Percentiles rank a stretch among this genome's conserved stretches.
These are phyloP conservation scores for Debaryomyces coudertii DNA, from an alignment of 1,139 yeast species.

Conservation along the genomic window DNA sequence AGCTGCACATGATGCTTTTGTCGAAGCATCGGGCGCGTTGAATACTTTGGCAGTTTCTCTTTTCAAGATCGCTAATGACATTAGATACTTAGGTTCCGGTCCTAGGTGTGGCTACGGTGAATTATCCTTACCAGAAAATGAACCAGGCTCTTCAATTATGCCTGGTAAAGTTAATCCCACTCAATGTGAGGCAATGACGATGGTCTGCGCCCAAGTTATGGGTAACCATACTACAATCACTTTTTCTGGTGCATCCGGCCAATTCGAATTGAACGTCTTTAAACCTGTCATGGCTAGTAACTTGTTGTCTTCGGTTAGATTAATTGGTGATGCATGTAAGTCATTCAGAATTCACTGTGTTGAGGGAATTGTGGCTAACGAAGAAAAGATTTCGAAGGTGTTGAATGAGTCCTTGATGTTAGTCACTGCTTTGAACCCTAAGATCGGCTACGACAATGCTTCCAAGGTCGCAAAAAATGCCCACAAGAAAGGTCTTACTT, in stretches of 20 bases:
- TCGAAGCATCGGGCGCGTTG: conserved; percentile 90
- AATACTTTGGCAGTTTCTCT: conserved; percentile 87
- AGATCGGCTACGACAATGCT: conserved; percentile 92
- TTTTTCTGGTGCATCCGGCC: conserved; percentile 94
- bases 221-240: conserved; percentile 92
- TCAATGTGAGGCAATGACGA: conserved; percentile 93
- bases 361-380: conserved; percentile 84
- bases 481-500: conserved; percentile 88
- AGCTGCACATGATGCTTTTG: conserved; percentile 95
- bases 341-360: conserved; percentile 91
- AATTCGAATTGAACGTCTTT: conserved; percentile 92
- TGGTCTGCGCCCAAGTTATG: conserved; percentile 92
- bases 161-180: conserved; percentile 98
- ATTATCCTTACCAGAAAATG: conserved; percentile 87
- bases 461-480: conserved; percentile 96
- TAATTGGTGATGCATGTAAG: conserved; percentile 78
- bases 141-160: conserved; percentile 96
- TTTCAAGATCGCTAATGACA: conserved; percentile 92
- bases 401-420: conserved; percentile 90
- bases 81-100: conserved; percentile 92
- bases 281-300: conserved; percentile 90
- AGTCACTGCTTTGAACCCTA: conserved; percentile 93
- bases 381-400: conserved; percentile 74
- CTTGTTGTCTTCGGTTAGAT: conserved; percentile 76
- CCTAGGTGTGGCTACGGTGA: conserved; percentile 98